phyloP scores from a whole-genome alignment of 2,329 filamentous ascomycete species.

The Samsoniella hepiali region DNA sequence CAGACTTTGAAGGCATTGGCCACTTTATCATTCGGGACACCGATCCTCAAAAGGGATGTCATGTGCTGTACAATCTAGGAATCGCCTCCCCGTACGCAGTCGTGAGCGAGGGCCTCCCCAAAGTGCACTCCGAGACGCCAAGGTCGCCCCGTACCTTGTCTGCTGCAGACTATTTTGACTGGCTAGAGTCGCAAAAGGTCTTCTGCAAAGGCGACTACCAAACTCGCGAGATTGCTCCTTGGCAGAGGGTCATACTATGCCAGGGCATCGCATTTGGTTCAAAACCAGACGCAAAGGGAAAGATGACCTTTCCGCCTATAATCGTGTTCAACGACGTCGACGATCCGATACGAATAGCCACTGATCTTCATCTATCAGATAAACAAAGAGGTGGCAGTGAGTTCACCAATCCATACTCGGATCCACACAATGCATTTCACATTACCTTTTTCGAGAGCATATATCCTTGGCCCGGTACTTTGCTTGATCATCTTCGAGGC shows the following conservation, averaged over 20 bases:
- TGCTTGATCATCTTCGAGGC: no score
- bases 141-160: no score
- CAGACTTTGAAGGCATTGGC: neutral
- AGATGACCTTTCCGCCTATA: no score
- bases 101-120: neutral
- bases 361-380: neutral
- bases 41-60: neutral
- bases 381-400: neutral
- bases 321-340: neutral
- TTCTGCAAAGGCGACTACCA: neutral
- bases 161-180: neutral
- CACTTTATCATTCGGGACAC: neutral
- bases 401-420: neutral
- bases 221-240: neutral
- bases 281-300: no score
- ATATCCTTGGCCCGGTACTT: no score
- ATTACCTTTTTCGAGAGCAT: neutral
- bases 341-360: neutral
- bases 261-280: neutral
- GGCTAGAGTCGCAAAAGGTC: neutral
- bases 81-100: neutral
- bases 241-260: neutral
- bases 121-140: neutral
- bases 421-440: neutral
- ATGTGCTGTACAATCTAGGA: neutral